Base-by-base conservation (phyloP, 2,329 filamentous ascomycete genomes). In the Aspergillus tamarii region DNA sequence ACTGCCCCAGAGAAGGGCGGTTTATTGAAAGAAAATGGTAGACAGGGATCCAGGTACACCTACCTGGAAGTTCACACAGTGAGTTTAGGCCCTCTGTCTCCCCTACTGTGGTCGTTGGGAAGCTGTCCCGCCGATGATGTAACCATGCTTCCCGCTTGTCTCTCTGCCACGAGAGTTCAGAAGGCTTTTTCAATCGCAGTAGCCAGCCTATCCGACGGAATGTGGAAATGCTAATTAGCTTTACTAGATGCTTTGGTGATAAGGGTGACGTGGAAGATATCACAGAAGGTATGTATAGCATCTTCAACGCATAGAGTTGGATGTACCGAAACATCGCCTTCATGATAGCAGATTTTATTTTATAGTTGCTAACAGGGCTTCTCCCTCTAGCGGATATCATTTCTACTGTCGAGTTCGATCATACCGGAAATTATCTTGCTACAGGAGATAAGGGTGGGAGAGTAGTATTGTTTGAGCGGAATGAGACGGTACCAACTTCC, bases 1-100 rank as follows among this genome's bases (percentile, higher is more conserved):
- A 62, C 65, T 68, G 67, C 66, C 67, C 69, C 67, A 68, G 68
- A 62, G 67, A 70, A 75, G 73, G 74, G 73, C 74, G 71, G 75
- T 73, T 70, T 69, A 75, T 55, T 76, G 76, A 80, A 94, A 71
- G 71, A 74, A 76, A 90, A 97, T 98, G 94, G 94, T 95, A 85
- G 94, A 97, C 88, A 91, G 90, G 85, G 93, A 96, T 84, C 87
- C 91, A 83, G 93, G 89, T 86, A 90, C 92, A 84, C 94, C 94
- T 79, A 98, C 94, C 83, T 98, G 94, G 94, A 98, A 98, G 87
- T 98, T 98, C 84, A 98, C 94, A 82, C 94, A 98, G 94, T 96
- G 91, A 82, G 93, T 86, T 65, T 56, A 54, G 46, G 53, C 57
- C 30, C 14, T 50, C 45, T n/a, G 23, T 10, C 32, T 59, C n/a